Conservation (phyloP, 257 asterid genomes). For the Lantana camara region DNA sequence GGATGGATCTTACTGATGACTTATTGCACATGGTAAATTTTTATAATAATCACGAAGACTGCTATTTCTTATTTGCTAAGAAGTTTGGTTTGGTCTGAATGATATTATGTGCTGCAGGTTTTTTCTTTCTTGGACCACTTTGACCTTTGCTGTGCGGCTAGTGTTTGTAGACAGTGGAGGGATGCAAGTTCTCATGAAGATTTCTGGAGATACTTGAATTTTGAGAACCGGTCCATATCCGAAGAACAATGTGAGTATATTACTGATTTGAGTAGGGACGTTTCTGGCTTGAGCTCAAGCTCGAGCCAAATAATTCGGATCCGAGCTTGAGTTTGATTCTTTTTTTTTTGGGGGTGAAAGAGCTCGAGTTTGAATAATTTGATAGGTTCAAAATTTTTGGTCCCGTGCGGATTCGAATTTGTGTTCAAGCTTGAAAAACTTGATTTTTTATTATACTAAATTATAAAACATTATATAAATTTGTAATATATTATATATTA, state of each 20-base stretch:
- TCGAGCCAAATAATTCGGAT: too few relatives aligned
- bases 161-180: constrained; percentile 87
- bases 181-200: constrained; percentile 82
- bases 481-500: too few relatives aligned
- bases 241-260: constrained; percentile 64
- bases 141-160: constrained; percentile 76
- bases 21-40: constrained; percentile 71
- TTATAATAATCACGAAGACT: neutral
- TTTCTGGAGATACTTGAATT: constrained; percentile 78
- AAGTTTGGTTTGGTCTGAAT: constrained; percentile 2
- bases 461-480: too few relatives aligned
- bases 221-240: constrained; percentile 61
- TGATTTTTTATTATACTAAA: too few relatives aligned
- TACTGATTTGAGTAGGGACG: too few relatives aligned
- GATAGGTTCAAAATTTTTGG: too few relatives aligned
- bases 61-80: neutral
- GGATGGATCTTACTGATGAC: constrained; percentile 84
- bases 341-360: too few relatives aligned
- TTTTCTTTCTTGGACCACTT: constrained; percentile 76
- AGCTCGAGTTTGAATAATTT: too few relatives aligned
- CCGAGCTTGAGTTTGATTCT: too few relatives aligned
- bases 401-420: too few relatives aligned
- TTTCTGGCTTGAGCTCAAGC: too few relatives aligned
- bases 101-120: constrained; percentile 46
- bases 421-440: too few relatives aligned